Conservation (phyloP, 768 basidiomycete species). For the Tephrocybe sp. region DNA sequence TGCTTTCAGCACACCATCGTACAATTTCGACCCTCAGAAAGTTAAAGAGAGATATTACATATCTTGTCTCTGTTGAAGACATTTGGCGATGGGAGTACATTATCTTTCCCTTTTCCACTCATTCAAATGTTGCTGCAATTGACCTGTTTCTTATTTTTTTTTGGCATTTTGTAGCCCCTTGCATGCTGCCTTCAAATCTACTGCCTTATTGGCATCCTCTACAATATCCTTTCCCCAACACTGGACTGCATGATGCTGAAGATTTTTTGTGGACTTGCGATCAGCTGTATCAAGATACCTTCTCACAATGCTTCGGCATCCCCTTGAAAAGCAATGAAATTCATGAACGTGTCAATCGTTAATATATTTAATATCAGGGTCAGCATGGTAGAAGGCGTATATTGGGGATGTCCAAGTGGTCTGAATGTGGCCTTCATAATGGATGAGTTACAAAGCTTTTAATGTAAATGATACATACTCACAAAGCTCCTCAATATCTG, state of each 20-base stretch:
- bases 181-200: too few relatives aligned
- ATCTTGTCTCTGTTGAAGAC: slow-evolving; percentile 11
- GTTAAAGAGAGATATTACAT: not conserved
- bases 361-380: too few relatives aligned
- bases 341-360: slow-evolving; percentile 20
- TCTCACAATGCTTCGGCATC: slow-evolving; percentile 20
- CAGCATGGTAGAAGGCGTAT: slow-evolving; percentile 28
- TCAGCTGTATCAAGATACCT: too few relatives aligned
- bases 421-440: too few relatives aligned
- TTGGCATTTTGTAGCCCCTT: slow-evolving; percentile 4
- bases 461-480: too few relatives aligned
- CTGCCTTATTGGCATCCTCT: slow-evolving; percentile 11
- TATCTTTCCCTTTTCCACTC: slow-evolving; percentile 24
- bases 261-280: too few relatives aligned
- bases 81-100: slow-evolving; percentile 25
- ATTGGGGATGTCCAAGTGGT: slow-evolving; percentile 26
- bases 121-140: too few relatives aligned
- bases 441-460: too few relatives aligned
- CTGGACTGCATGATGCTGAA: slow-evolving; percentile 22
- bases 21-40: not conserved
- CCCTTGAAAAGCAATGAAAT: slow-evolving; percentile 22
- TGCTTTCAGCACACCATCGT: too few relatives aligned
- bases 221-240: slow-evolving; percentile 29
- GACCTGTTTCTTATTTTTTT: slow-evolving; percentile 11
- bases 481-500: not conserved